Base-by-base conservation (phyloP, 768 basidiomycete species). In the Trametes elegans region DNA sequence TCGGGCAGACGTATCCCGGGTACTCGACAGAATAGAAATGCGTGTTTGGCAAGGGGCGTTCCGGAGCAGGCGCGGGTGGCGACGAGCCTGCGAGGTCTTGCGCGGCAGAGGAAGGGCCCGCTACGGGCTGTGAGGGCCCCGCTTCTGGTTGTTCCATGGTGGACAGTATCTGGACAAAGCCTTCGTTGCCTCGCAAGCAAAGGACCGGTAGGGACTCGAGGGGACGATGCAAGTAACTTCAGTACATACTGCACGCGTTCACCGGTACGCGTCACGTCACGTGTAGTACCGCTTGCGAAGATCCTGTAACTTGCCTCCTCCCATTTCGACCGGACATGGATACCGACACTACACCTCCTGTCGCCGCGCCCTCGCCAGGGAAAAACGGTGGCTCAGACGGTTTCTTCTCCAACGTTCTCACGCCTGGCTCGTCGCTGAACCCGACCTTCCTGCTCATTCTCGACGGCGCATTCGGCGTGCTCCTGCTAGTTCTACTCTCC, bases 1-100 rank as follows among this genome's bases (percentile, higher is more conserved):
- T 66, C 3, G 76, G 70, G 13, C 77, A 71, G 49, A 97, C 85
- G 61, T 92, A 91, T 57, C 93, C 93, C 7, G 93, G 93, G 72
- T 93, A 96, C 69, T 97, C 94, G 57, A 96, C 76, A 5, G 91
- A 87, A 66, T 88, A 88, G 67, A 85, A 88, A 27, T 82, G 75
- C 5, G 76, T 74, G 29, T 79, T 73, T 19, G 85, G 82, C 2
- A 92, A 72, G 2, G 78, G 72, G 18, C 48, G 69, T 34, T 74
- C 70, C 14, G 69, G 71, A 0, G 78, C 79, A 32, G 65, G 59
- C n/a, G 56, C 44, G 9, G 63, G 55, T 1, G 46, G 26, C 18
- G 35, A 14, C 49, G 62, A 26, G 55, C 32, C 13, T 32, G n/a
- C 18, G 1, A 24, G 23, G 7, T 14, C n/a, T 13, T n/a, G n/a